These are phyloP conservation scores for Verticillium nonalfalfae DNA, from an alignment of 2,329 filamentous ascomycete genomes.

Conservation along the genomic window DNA sequence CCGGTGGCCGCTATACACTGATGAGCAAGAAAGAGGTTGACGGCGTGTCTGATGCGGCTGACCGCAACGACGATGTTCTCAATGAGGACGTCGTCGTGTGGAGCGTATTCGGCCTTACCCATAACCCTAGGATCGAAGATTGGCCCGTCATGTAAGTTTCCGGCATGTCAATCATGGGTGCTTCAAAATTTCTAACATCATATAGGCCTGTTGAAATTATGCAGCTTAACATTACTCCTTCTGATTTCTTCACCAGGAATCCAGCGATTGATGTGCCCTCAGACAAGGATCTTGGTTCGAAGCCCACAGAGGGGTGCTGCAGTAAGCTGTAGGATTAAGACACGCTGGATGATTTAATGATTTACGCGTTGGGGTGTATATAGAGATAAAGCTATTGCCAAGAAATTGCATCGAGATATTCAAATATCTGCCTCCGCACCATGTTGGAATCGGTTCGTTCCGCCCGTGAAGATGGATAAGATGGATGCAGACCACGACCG, in stretches of 20 bases:
- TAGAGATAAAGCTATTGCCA: neutral
- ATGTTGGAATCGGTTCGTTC: neutral
- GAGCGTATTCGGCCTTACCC: constrained; percentile 44
- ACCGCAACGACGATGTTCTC: constrained; percentile 38
- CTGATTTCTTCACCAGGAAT: constrained; percentile 41
- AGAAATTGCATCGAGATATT: neutral
- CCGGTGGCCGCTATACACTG: constrained; percentile 20
- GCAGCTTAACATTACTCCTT: constrained; percentile 36
- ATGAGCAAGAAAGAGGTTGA: constrained; percentile 23
- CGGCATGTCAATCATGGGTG: too few species aligned
- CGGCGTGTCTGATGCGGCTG: constrained; percentile 15
- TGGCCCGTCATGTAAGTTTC: constrained; percentile 52
- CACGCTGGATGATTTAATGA: neutral
- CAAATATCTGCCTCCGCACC: neutral
- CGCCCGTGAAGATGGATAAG: neutral
- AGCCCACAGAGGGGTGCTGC: constrained; percentile 6
- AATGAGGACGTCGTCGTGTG: constrained; percentile 41
- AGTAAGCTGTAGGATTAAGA: constrained; percentile 1
- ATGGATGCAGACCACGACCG: neutral
- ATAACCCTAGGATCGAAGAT: constrained; percentile 50
- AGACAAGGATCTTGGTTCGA: constrained; percentile 17
- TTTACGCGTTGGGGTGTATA: neutral
- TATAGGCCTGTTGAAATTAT: constrained; percentile 47
- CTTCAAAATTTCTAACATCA: neutral
- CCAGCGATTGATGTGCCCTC: constrained; percentile 39